Evolutionary conservation across 805 yeast genomes (phyloP), one percentile per base, ranked within the genome.

Genomic region (Yarrowia sp.): DNA sequence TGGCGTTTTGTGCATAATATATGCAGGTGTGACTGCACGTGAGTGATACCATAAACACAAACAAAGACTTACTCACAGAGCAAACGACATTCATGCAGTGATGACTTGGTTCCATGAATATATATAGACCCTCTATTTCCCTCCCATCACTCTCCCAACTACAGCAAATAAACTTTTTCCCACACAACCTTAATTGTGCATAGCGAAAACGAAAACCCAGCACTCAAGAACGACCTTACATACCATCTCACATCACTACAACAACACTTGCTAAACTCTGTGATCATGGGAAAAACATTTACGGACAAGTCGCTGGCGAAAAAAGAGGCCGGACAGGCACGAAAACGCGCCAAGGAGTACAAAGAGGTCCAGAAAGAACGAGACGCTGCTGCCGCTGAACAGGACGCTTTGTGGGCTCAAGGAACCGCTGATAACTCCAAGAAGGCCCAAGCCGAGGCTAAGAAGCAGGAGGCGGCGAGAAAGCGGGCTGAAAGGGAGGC

Each of bases 241-340:
- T n/a, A n/a, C n/a, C n/a, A n/a, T n/a, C 5, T 48, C 18, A 48
- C 28, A n/a, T n/a, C 41, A 8, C 9, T 15, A 2, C 45, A n/a
- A 22, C 35, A n/a, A 22, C 60, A 53, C 42, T 41, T 39, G 61
- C 47, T 55, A 39, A 45, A 53, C 28, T 14, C n/a, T n/a, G n/a
- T n/a, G n/a, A n/a, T n/a, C 41, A 58, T 58, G 64, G 64, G 64
- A 14, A 58, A 58, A 18, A 58, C 64, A 43, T 58, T 58, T 14
- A 58, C 64, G 22, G 64, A 58, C 35, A 58, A 58, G 10, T 14
- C 51, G 41, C 51, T 43, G 64, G 64, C 64, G 22, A 58, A 58
- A 15, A 58, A 58, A 35, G 64, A 58, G 51, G 64, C 64, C 33
- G 64, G 64, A 51, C 64, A 58, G 51, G 64, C 64, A 15, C 64